These are phyloP conservation scores for Atractiella rhizophila DNA, from an alignment of 768 basidiomycete species.

Conservation along the genomic window DNA sequence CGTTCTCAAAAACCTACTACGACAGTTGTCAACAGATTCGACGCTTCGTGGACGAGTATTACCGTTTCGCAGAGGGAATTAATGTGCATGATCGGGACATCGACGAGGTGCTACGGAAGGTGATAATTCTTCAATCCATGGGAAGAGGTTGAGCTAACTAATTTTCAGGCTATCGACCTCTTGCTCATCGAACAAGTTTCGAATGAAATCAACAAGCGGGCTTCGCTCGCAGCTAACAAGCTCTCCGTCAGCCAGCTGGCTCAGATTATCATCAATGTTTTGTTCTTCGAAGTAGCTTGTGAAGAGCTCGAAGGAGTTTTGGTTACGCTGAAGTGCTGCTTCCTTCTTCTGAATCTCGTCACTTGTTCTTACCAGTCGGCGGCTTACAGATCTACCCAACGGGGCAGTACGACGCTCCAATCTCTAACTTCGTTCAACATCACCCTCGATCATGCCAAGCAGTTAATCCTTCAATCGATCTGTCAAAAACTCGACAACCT, in stretches of 20 bases:
- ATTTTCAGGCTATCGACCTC: conserved; percentile 49
- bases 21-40: conserved; percentile 83
- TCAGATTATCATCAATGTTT: conserved; percentile 73
- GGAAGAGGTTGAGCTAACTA: neutral
- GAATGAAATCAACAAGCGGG: conserved; percentile 39
- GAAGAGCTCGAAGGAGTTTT: conserved; percentile 64
- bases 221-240: conserved; percentile 43
- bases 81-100: conserved; percentile 73
- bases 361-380: neutral
- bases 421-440: conserved; percentile 34
- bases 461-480: conserved; percentile 56
- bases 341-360: neutral
- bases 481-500: conserved; percentile 82
- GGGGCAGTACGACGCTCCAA: conserved; percentile 47
- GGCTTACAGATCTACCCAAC: conserved; percentile 41
- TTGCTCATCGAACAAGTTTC: conserved; percentile 37
- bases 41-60: conserved; percentile 75
- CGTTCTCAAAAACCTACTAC: conserved; percentile 89
- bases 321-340: conserved; percentile 42
- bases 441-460: conserved; percentile 41
- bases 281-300: conserved; percentile 69
- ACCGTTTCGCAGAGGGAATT: conserved; percentile 85
- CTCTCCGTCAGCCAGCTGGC: conserved; percentile 74
- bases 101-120: conserved; percentile 72
- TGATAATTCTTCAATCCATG: conserved; percentile 18